Evolutionary conservation across 495 filamentous ascomycete genomes (phyloP).

Genomic region (Lasiosphaeria hispida): DNA sequence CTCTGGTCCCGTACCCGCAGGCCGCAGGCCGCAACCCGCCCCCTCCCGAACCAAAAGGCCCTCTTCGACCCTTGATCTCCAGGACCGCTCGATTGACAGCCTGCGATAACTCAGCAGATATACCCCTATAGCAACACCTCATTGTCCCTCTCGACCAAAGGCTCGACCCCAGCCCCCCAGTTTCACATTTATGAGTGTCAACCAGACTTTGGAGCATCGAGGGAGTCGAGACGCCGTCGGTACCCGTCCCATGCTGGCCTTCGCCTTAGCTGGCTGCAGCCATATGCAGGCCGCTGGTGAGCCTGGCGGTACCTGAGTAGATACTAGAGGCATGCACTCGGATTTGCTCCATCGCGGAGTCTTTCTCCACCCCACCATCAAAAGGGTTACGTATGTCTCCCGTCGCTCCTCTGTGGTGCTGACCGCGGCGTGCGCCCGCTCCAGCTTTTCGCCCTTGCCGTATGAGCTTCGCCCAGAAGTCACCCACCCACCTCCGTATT

Average conservation of each 20-base stretch:
- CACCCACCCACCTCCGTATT: background rate
- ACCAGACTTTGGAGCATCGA: background rate
- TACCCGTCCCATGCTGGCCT: constrained; percentile 13
- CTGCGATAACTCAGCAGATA: constrained; percentile 8
- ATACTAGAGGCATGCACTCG: background rate
- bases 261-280: constrained; percentile 19
- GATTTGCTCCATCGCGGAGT: constrained; percentile 1
- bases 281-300: constrained; percentile 14
- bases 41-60: background rate
- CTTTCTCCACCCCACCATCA: constrained; percentile 16
- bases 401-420: constrained; percentile 4
- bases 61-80: background rate
- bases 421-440: background rate
- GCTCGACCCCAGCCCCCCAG: constrained; percentile 13
- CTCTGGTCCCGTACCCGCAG: constrained; percentile 10
- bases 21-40: background rate
- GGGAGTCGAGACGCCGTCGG: background rate
- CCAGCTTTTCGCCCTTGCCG: background rate
- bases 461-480: background rate
- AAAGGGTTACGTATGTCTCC: constrained; percentile 8
- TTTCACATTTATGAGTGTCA: constrained; percentile 19
- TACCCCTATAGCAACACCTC: constrained; percentile 13
- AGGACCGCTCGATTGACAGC: background rate
- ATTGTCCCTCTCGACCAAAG: background rate
- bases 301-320: constrained; percentile 18